These are phyloP conservation scores for Willaertia magna DNA, from an alignment of 208 protist genomes.

Conservation along the genomic window DNA sequence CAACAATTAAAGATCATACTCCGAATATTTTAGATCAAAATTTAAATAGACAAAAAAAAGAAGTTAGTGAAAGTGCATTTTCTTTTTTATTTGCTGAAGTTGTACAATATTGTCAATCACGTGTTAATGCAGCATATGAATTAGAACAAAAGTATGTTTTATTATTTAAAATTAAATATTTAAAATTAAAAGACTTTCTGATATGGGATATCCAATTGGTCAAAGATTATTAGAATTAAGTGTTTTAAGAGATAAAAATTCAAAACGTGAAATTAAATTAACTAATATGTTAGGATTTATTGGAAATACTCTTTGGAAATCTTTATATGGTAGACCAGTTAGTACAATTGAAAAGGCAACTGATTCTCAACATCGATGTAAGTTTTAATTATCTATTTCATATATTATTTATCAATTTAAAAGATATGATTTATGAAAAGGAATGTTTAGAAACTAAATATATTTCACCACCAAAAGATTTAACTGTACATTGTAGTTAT, in stretches of 20 bases:
- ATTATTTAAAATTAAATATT: no score
- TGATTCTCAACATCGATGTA: not conserved
- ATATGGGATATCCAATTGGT: not conserved
- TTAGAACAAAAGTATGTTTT: not conserved
- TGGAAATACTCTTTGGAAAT: not conserved
- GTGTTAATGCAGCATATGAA: not conserved
- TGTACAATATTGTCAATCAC: not conserved
- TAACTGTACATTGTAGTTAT: not conserved
- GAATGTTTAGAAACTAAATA: not conserved
- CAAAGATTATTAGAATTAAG: not conserved
- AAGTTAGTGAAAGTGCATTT: not conserved
- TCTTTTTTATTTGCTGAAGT: not conserved
- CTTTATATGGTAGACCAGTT: not conserved
- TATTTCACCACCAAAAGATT: not conserved
- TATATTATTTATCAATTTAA: not conserved
- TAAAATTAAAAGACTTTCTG: not conserved
- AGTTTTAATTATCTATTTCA: not conserved
- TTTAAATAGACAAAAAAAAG: not conserved
- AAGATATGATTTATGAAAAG: not conserved
- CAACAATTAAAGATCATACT: not conserved
- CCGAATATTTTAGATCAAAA: constrained; percentile 2
- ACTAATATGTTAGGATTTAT: not conserved
- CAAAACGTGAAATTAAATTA: not conserved
- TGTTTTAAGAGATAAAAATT: constrained; percentile 11
- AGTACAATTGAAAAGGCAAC: not conserved